phyloP scores from a whole-genome alignment of 257 asterid genomes.

The Capsicum rhomboideum region DNA sequence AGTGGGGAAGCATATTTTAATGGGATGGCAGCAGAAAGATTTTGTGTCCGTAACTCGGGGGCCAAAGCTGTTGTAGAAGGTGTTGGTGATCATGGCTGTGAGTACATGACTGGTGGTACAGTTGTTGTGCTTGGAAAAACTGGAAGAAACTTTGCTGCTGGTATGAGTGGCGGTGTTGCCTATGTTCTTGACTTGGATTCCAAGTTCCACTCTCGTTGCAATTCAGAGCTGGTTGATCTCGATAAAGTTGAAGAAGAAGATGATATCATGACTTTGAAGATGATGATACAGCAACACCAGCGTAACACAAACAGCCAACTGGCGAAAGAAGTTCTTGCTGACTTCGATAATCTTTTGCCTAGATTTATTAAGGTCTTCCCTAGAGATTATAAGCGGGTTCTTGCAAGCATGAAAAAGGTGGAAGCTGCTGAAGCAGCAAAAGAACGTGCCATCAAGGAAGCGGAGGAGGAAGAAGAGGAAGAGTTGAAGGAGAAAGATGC shows the following conservation, averaged over 20 bases:
- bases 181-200: conserved; percentile 77
- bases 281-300: conserved; percentile 98
- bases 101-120: conserved; percentile 98
- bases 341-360: conserved; percentile 66
- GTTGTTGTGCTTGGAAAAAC: conserved; percentile 89
- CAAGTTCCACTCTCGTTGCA: conserved; percentile 67
- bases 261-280: conserved; percentile 62
- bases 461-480: conserved; percentile 57
- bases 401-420: conserved; percentile 56
- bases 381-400: conserved; percentile 77
- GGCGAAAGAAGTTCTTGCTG: conserved; percentile 74
- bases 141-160: conserved; percentile 98
- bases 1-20: conserved; percentile 95
- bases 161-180: conserved; percentile 99
- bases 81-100: conserved; percentile 99
- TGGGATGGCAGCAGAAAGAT: conserved; percentile 99
- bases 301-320: conserved; percentile 85
- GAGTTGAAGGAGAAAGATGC: conserved; percentile 75
- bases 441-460: conserved; percentile 44
- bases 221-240: conserved; percentile 84
- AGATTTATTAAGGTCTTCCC: conserved; percentile 91
- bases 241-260: conserved; percentile 89
- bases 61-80: conserved; percentile 98
- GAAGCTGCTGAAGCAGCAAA: conserved; percentile 37
- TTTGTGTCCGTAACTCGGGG: conserved; percentile 96